phyloP scores from a whole-genome alignment of 306 rosid genomes.

The Argentina anserina region DNA sequence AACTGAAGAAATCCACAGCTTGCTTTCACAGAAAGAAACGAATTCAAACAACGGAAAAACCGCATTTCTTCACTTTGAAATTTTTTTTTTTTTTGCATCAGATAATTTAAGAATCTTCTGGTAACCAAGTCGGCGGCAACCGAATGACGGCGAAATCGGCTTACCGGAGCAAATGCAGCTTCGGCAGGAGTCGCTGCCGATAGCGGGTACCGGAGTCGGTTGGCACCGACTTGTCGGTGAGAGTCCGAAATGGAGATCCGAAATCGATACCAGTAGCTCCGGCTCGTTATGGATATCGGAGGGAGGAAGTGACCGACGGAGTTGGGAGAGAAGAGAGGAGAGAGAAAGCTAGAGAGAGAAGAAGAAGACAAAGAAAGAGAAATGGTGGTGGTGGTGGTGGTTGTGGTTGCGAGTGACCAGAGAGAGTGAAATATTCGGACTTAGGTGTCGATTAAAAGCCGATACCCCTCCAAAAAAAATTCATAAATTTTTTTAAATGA shows the following conservation, averaged over 20 bases:
- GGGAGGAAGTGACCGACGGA: slow-evolving; percentile 8
- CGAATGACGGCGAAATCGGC: slow-evolving; percentile 29
- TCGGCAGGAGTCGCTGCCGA: too few relatives aligned
- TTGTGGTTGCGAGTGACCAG: slow-evolving; percentile 30
- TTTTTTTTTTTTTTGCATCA: neutral
- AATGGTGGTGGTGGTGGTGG: slow-evolving; percentile 26
- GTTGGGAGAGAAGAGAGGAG: neutral
- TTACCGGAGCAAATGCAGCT: slow-evolving; percentile 48
- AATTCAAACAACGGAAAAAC: slow-evolving; percentile 3
- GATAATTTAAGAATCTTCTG: slow-evolving; percentile 2
- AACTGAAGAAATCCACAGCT: neutral
- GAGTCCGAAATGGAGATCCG: slow-evolving; percentile 40
- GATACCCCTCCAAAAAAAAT: slow-evolving; percentile 41
- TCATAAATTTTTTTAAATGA: slow-evolving; percentile 5
- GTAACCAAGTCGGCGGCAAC: neutral
- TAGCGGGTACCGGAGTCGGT: slow-evolving; percentile 14
- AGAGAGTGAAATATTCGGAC: slow-evolving; percentile 55
- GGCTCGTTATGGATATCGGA: slow-evolving; percentile 1
- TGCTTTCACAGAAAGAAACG: slow-evolving; percentile 1
- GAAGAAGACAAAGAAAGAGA: neutral
- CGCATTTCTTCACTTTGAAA: neutral
- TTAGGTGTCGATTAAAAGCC: slow-evolving; percentile 52
- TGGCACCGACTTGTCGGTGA: slow-evolving; percentile 8
- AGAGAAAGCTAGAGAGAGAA: neutral
- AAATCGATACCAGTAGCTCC: slow-evolving; percentile 12